These are phyloP conservation scores for Boletus huronensis DNA, from an alignment of 768 basidiomycete genomes.

Conservation along the genomic window DNA sequence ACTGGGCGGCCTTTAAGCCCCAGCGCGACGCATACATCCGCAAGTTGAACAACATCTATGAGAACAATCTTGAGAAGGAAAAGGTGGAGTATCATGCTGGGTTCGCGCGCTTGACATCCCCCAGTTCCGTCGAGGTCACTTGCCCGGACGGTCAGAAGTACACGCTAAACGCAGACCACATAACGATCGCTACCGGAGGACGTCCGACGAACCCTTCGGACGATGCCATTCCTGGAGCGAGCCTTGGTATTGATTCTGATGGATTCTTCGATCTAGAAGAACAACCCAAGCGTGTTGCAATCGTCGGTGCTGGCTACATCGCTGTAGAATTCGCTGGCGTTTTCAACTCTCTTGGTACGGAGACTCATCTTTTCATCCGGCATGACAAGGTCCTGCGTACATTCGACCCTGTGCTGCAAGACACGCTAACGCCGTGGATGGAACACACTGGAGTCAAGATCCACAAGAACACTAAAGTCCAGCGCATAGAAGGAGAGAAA, in stretches of 20 bases:
- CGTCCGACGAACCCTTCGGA: conserved; percentile 77
- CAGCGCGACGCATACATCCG: conserved; percentile 96
- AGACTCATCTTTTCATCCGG: conserved; percentile 91
- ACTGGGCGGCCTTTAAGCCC: conserved; percentile 89
- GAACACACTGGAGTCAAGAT: conserved; percentile 89
- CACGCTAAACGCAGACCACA: conserved; percentile 68
- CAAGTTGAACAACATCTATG: conserved; percentile 87
- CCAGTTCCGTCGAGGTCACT: conserved; percentile 70
- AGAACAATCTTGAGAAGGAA: conserved; percentile 82
- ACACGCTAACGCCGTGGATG: conserved; percentile 87
- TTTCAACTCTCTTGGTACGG: conserved; percentile 84
- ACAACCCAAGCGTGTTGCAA: conserved; percentile 89
- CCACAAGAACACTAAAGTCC: conserved; percentile 74
- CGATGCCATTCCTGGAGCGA: conserved; percentile 81
- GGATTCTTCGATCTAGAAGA: conserved; percentile 92
- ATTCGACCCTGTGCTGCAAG: conserved; percentile 85
- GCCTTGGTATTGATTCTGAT: conserved; percentile 87
- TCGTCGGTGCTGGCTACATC: conserved; percentile 97
- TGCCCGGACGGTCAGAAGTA: conserved; percentile 66
- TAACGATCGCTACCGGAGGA: conserved; percentile 86
- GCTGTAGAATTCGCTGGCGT: conserved; percentile 96
- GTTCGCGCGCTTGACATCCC: conserved; percentile 65
- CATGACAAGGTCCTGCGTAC: conserved; percentile 86
- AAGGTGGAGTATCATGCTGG: conserved; percentile 86
- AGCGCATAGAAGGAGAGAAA: conserved; percentile 70